phyloP scores from a whole-genome alignment of 2,329 filamentous ascomycete genomes.

The Stachybotrys echinatus region DNA sequence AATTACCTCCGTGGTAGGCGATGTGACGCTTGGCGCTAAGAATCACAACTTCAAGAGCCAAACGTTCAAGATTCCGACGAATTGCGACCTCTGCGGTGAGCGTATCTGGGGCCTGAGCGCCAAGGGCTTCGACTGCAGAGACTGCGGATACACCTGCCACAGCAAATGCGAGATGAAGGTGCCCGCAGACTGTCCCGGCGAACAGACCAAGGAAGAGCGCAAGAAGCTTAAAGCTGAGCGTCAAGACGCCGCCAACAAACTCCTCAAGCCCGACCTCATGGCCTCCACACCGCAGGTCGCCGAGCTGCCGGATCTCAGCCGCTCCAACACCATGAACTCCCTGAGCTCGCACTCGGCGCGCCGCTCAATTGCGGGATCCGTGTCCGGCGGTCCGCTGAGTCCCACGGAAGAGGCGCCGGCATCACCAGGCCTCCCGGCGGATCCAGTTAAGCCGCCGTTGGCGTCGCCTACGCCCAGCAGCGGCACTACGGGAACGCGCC shows the following conservation, averaged over 20 bases:
- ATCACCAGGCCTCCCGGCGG: conserved; percentile 13
- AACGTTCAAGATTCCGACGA: conserved; percentile 98
- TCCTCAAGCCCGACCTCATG: conserved; percentile 41
- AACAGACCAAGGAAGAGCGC: conserved; percentile 88
- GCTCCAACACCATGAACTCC: conserved; percentile 86
- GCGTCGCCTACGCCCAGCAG: conserved; percentile 21
- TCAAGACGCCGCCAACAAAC: conserved; percentile 69
- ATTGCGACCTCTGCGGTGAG: conserved; percentile 94
- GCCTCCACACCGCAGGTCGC: conserved; percentile 38
- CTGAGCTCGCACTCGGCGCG: conserved; percentile 79
- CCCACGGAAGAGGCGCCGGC: conserved; percentile 43
- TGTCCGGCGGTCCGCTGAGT: conserved; percentile 41
- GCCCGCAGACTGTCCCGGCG: conserved; percentile 89
- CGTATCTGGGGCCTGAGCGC: conserved; percentile 95
- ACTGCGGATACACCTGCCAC: conserved; percentile 97
- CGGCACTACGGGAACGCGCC: conserved; percentile 35
- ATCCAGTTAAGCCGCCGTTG: conserved; percentile 1
- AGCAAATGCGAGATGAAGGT: conserved; percentile 99
- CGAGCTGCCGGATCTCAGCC: conserved; percentile 63
- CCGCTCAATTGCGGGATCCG: conserved; percentile 64
- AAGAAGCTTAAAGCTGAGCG: conserved; percentile 88
- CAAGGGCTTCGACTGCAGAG: conserved; percentile 92
- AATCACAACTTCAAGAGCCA: conserved; percentile 99
- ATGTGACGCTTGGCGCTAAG: conserved; percentile 85
- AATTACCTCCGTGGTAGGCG: conserved; percentile 85